phyloP scores from a whole-genome alignment of 331 rosid species.

The Malus hybrid region DNA sequence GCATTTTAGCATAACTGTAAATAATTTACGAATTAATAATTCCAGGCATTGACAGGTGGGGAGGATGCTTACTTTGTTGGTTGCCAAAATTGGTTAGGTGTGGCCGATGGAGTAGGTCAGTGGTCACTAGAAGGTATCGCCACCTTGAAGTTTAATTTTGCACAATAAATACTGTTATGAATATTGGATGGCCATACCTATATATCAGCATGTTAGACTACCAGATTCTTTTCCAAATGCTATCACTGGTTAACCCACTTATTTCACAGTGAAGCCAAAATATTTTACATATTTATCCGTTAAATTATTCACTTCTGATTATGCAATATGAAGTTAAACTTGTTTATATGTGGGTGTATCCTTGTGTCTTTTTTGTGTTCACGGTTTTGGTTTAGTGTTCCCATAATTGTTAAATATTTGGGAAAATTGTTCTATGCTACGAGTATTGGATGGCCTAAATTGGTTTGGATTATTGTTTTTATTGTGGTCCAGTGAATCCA shows the following conservation, averaged over 20 bases:
- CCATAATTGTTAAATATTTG: background rate
- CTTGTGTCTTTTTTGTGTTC: background rate
- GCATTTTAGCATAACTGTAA: conserved; percentile 15
- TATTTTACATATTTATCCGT: too few relatives aligned
- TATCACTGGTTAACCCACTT: too few relatives aligned
- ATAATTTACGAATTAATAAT: conserved; percentile 41
- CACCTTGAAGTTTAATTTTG: conserved; percentile 1
- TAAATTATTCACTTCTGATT: background rate
- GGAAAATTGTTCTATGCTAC: too few relatives aligned
- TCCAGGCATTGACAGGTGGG: conserved; percentile 67
- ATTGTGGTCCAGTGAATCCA: too few relatives aligned
- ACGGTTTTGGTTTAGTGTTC: background rate
- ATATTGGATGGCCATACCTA: too few relatives aligned
- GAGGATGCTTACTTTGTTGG: conserved; percentile 66
- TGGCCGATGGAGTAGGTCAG: conserved; percentile 74
- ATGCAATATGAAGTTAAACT: background rate
- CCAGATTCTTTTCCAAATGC: too few relatives aligned
- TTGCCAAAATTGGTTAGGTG: conserved; percentile 55
- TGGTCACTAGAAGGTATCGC: conserved; percentile 71
- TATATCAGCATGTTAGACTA: too few relatives aligned
- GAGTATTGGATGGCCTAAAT: too few relatives aligned
- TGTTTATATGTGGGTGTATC: background rate
- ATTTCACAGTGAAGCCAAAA: background rate
- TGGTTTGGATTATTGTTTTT: too few relatives aligned
- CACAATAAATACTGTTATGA: too few relatives aligned